Percentiles rank a stretch among this genome's conserved stretches.
Evolutionary conservation across 2,329 filamentous ascomycete species (phyloP).

Genomic region (Pyrenophora teres): DNA sequence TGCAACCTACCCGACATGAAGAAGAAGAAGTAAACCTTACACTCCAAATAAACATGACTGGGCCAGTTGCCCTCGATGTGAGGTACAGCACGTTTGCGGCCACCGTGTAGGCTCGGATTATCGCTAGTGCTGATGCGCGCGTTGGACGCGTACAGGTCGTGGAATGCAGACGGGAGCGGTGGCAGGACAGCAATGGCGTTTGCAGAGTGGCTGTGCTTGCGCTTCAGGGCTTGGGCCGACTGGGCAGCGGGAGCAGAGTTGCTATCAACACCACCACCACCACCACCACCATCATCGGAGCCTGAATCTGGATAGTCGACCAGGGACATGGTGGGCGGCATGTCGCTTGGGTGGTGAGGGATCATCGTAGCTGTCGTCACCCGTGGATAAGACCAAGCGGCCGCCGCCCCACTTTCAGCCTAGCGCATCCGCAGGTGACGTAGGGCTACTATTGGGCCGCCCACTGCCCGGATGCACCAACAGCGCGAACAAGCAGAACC

Average conservation of each 20-base stretch:
- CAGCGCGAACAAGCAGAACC: slow-evolving; percentile 9
- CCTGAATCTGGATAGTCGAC: slow-evolving; percentile 60
- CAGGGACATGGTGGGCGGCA: slow-evolving; percentile 34
- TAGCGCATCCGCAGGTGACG: slow-evolving; percentile 35
- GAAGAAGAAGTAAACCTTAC: slow-evolving; percentile 58
- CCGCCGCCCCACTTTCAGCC: slow-evolving; percentile 22
- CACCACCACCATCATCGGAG: slow-evolving; percentile 49
- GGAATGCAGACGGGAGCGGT: slow-evolving; percentile 78
- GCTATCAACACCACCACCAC: slow-evolving; percentile 14
- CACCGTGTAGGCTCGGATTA: slow-evolving; percentile 82
- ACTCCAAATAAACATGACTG: slow-evolving; percentile 89
- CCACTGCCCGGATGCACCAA: slow-evolving; percentile 4
- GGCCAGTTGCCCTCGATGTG: slow-evolving; percentile 93
- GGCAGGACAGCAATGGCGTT: slow-evolving; percentile 56
- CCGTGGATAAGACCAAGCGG: slow-evolving; percentile 17
- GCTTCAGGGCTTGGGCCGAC: slow-evolving; percentile 31
- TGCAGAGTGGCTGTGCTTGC: slow-evolving; percentile 34
- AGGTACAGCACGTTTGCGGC: slow-evolving; percentile 78
- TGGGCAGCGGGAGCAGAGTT: slow-evolving; percentile 13
- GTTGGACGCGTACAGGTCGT: slow-evolving; percentile 85
- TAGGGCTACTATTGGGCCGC: slow-evolving; percentile 24
- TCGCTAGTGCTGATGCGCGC: slow-evolving; percentile 78
- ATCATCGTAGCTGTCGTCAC: slow-evolving; percentile 27
- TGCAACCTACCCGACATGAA: slow-evolving; percentile 10
- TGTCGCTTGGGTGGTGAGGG: slow-evolving; percentile 18